Conservation (phyloP, 257 asterid species). For the Solanum infundibuliforme region DNA sequence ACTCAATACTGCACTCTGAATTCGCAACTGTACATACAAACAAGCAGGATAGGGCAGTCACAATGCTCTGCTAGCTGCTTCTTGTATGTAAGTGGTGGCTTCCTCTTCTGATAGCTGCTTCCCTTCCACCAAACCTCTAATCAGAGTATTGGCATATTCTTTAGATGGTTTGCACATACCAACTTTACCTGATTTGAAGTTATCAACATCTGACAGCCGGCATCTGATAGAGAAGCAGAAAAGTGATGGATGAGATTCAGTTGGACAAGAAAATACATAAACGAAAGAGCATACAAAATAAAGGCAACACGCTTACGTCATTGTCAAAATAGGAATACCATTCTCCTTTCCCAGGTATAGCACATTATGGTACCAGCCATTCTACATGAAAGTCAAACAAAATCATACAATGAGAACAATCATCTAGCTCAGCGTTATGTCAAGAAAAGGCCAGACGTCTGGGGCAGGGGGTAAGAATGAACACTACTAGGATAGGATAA, state of each 20-base stretch:
- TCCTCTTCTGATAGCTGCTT: slow-evolving; percentile 63
- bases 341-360: slow-evolving; percentile 70
- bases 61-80: slow-evolving; percentile 47
- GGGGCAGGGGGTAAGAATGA: neutral
- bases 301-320: slow-evolving; percentile 57
- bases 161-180: slow-evolving; percentile 49
- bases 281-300: neutral
- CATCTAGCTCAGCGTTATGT: neutral
- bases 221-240: slow-evolving; percentile 41
- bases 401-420: neutral
- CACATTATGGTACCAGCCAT: slow-evolving; percentile 83
- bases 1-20: neutral
- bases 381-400: slow-evolving; percentile 26
- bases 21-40: neutral
- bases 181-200: slow-evolving; percentile 45
- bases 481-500: neutral
- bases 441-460: neutral
- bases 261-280: neutral
- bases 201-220: slow-evolving; percentile 37
- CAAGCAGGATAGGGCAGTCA: slow-evolving; percentile 13
- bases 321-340: slow-evolving; percentile 62
- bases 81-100: slow-evolving; percentile 58
- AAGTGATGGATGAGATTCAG: neutral
- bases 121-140: slow-evolving; percentile 80
- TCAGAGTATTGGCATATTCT: slow-evolving; percentile 48